Percentiles rank a stretch among this genome's conserved stretches.
phyloP scores from a whole-genome alignment of 345 rosid species.

The Anacardium occidentale region DNA sequence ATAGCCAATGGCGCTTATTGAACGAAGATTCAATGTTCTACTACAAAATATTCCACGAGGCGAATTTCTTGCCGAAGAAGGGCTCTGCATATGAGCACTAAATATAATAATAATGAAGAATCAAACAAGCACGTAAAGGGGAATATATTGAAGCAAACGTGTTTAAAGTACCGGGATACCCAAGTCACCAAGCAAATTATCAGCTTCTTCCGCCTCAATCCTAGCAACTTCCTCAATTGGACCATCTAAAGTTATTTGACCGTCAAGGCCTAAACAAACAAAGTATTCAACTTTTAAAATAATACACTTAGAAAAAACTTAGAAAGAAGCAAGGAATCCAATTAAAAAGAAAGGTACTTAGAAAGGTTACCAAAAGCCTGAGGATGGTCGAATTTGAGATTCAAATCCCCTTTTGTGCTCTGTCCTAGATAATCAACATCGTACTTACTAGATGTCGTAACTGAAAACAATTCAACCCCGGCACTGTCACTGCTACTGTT shows the following conservation, averaged over 20 bases:
- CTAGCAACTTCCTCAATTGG: constrained; percentile 92
- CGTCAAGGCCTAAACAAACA: constrained; percentile 47
- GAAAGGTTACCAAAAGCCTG: constrained; percentile 46
- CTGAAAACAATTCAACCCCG: constrained; percentile 58
- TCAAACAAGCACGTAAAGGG: background rate
- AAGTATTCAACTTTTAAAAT: too few relatives aligned
- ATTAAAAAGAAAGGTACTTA: background rate
- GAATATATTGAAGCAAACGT: constrained; percentile 18
- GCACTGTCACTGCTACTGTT: constrained; percentile 28
- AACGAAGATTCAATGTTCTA: constrained; percentile 89
- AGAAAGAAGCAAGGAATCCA: too few relatives aligned
- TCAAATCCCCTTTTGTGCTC: constrained; percentile 95
- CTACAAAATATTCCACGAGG: constrained; percentile 94
- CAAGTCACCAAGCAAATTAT: constrained; percentile 60
- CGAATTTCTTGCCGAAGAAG: constrained; percentile 70
- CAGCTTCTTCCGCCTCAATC: constrained; percentile 71
- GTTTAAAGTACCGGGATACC: constrained; percentile 57
- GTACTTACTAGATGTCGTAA: constrained; percentile 56
- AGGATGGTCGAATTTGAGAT: constrained; percentile 65
- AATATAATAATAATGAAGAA: constrained; percentile 18
- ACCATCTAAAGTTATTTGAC: constrained; percentile 62
- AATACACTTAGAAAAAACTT: too few relatives aligned
- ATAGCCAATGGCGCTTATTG: constrained; percentile 94
- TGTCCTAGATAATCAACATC: constrained; percentile 92
- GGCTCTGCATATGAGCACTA: constrained; percentile 54